Percentiles rank a stretch among this genome's conserved stretches.
phyloP scores from a whole-genome alignment of 2,329 filamentous ascomycete genomes.

The Talaromyces sp. region DNA sequence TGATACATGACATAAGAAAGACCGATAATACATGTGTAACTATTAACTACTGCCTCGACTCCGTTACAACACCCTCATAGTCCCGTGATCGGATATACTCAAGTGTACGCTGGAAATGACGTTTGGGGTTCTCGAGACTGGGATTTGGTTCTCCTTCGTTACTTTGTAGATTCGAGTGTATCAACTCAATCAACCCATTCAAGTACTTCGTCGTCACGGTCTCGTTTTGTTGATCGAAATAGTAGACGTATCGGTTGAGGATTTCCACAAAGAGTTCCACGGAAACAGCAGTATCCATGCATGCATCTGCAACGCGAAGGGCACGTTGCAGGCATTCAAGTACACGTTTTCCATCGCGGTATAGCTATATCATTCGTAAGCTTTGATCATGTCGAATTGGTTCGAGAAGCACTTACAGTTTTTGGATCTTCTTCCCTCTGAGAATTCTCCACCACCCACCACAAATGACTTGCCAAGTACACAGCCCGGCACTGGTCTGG shows the following conservation, averaged over 20 bases:
- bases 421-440: constrained; percentile 76
- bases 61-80: constrained; percentile 83
- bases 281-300: constrained; percentile 96
- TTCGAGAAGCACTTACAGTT: constrained; percentile 53
- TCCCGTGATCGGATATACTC: constrained; percentile 89
- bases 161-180: constrained; percentile 88
- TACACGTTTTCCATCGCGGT: constrained; percentile 94
- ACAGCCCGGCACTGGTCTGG: constrained; percentile 96
- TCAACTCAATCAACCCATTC: constrained; percentile 95
- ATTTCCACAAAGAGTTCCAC: constrained; percentile 99
- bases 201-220: constrained; percentile 97
- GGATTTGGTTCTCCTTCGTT: constrained; percentile 63
- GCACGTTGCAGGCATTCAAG: constrained; percentile 94
- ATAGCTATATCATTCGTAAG: constrained; percentile 55
- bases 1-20: constrained; percentile 13
- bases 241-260: constrained; percentile 96
- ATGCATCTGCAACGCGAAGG: constrained; percentile 91
- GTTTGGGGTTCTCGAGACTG: constrained; percentile 79
- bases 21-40: constrained; percentile 7
- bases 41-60: constrained; percentile 44
- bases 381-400: not conserved
- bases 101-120: constrained; percentile 90
- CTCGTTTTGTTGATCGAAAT: constrained; percentile 98
- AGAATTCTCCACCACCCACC: constrained; percentile 88
- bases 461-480: constrained; percentile 91